phyloP scores from a whole-genome alignment of 768 basidiomycete genomes.

The Pleurotus djamor region DNA sequence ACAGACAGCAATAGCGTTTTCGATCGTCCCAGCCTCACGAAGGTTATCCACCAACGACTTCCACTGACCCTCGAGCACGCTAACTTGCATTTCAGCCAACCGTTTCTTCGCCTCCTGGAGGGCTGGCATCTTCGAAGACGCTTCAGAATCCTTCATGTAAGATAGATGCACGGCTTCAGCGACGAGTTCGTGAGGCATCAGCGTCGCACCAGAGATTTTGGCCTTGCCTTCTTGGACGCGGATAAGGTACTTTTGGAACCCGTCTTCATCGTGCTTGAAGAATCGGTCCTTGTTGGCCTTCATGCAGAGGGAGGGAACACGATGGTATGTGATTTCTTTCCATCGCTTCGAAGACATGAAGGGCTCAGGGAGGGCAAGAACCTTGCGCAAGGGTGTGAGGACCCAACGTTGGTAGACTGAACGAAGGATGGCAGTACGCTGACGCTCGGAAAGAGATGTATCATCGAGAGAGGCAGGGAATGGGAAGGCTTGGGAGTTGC shows the following conservation, averaged over 20 bases:
- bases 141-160: not conserved
- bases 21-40: constrained; percentile 51
- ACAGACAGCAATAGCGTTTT: constrained; percentile 65
- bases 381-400: constrained; percentile 52
- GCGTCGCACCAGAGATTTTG: constrained; percentile 63
- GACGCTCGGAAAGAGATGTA: constrained; percentile 15
- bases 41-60: constrained; percentile 51
- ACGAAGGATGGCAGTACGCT: constrained; percentile 42
- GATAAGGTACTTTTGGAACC: constrained; percentile 58
- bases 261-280: constrained; percentile 51
- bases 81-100: constrained; percentile 28
- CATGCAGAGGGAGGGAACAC: constrained; percentile 65
- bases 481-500: constrained; percentile 26
- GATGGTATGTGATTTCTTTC: constrained; percentile 53
- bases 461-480: constrained; percentile 31
- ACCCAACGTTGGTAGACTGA: constrained; percentile 59
- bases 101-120: constrained; percentile 23
- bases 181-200: constrained; percentile 65
- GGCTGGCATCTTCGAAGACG: constrained; percentile 14
- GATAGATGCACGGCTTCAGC: constrained; percentile 26
- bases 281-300: constrained; percentile 52
- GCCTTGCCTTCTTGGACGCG: constrained; percentile 54
- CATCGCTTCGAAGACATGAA: constrained; percentile 62
- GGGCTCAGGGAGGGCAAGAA: constrained; percentile 47
- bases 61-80: constrained; percentile 69